Conservation (phyloP, 371 early-diverging fungal species). For the Saksenaea oblongispora region DNA sequence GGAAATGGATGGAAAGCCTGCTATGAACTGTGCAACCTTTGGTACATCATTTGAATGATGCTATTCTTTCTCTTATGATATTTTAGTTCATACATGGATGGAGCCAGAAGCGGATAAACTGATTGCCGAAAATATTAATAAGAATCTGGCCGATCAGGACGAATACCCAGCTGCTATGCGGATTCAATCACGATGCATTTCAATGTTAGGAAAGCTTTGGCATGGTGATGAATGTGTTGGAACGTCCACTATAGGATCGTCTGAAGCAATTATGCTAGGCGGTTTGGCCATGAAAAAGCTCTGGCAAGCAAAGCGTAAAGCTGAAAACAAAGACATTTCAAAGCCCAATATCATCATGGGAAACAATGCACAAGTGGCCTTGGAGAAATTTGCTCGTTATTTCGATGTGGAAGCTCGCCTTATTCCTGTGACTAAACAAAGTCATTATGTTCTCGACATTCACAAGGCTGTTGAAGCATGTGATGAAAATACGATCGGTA, state of each 20-base stretch:
- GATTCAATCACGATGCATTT: conserved; percentile 62
- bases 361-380: conserved; percentile 61
- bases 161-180: conserved; percentile 57
- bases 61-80: background rate
- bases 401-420: conserved; percentile 73
- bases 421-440: conserved; percentile 53
- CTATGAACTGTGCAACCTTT: conserved; percentile 61
- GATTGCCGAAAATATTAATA: conserved; percentile 59
- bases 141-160: conserved; percentile 66
- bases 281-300: conserved; percentile 66
- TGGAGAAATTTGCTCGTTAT: conserved; percentile 65
- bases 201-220: conserved; percentile 63
- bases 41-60: conserved; percentile 16
- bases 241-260: conserved; percentile 62
- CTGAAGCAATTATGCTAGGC: conserved; percentile 69
- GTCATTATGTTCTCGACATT: conserved; percentile 48
- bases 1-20: conserved; percentile 65
- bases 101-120: conserved; percentile 72
- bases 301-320: conserved; percentile 57
- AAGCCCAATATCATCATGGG: conserved; percentile 71
- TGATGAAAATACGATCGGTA: conserved; percentile 78
- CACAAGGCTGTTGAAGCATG: conserved; percentile 52
- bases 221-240: conserved; percentile 49
- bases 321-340: conserved; percentile 50
- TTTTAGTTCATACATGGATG: conserved; percentile 61